These are phyloP conservation scores for Oryza longistaminata DNA, from an alignment of 176 grass and related monocot genomes.

Conservation along the genomic window DNA sequence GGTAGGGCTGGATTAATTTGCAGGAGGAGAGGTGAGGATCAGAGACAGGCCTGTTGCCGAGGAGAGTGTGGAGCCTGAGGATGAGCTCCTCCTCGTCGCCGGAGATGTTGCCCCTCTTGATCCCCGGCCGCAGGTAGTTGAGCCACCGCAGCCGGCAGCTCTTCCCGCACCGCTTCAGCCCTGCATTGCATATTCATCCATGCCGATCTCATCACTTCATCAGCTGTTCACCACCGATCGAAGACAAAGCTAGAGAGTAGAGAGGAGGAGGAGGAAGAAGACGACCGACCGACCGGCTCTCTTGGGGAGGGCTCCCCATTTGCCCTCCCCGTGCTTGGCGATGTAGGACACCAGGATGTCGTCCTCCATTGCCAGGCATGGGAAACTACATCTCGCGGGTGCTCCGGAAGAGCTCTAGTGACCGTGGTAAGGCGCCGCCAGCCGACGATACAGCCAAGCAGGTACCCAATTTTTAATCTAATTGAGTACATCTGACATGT, in stretches of 20 bases:
- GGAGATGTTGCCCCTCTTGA: constrained; percentile 79
- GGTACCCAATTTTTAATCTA: neutral
- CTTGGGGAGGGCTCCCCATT: constrained; percentile 55
- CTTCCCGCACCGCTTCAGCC: constrained; percentile 69
- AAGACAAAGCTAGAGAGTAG: neutral
- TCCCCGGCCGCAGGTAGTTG: constrained; percentile 63
- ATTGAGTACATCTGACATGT: neutral
- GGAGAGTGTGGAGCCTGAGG: constrained; percentile 69
- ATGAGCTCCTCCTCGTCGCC: constrained; percentile 76
- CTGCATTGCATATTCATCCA: constrained; percentile 29
- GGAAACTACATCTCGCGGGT: constrained; percentile 25
- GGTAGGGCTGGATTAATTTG: too few species aligned
- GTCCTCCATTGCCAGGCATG: constrained; percentile 56
- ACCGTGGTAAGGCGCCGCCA: neutral
- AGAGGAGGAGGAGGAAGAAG: neutral
- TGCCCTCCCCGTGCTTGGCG: constrained; percentile 49
- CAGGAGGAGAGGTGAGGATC: too few species aligned
- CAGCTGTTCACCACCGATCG: too few species aligned
- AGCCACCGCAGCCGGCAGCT: constrained; percentile 61
- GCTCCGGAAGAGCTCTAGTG: neutral
- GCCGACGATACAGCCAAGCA: neutral
- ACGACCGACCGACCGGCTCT: constrained; percentile 37
- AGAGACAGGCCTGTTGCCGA: constrained; percentile 57
- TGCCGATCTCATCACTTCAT: too few species aligned
- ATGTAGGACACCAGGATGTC: constrained; percentile 51